phyloP scores from a whole-genome alignment of 2,329 filamentous ascomycete species.

The Fonsecaea erecta region DNA sequence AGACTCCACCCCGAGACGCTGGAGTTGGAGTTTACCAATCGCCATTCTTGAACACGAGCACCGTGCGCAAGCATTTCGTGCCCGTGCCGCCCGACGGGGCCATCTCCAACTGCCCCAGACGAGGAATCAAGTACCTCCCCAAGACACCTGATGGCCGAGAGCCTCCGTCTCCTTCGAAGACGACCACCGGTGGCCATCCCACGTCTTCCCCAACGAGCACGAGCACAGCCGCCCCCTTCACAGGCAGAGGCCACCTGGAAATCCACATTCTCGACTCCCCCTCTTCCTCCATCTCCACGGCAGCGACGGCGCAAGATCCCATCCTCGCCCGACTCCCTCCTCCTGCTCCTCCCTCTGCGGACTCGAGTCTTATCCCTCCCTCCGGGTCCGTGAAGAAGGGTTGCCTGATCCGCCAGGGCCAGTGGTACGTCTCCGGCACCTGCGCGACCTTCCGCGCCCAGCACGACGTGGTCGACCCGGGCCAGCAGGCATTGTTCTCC shows the following conservation, averaged over 20 bases:
- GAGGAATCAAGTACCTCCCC: constrained; percentile 68
- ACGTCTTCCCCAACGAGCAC: constrained; percentile 40
- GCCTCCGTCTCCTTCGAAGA: constrained; percentile 37
- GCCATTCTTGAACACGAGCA: constrained; percentile 52
- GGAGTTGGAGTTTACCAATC: constrained; percentile 20
- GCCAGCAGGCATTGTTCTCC: constrained; percentile 53
- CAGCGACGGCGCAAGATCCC: not conserved
- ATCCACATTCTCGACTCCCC: constrained; percentile 45
- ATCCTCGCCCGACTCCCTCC: too few species aligned
- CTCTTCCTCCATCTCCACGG: not conserved
- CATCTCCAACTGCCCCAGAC: constrained; percentile 65
- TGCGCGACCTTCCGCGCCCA: constrained; percentile 69
- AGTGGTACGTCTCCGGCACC: constrained; percentile 70
- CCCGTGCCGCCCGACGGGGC: constrained; percentile 54
- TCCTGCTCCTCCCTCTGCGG: not conserved
- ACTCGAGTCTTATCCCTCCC: constrained; percentile 34
- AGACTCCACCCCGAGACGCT: too few species aligned
- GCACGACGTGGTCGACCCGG: constrained; percentile 42
- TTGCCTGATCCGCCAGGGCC: constrained; percentile 70
- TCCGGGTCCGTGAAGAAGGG: constrained; percentile 52
- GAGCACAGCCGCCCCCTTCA: constrained; percentile 51
- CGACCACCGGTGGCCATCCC: constrained; percentile 41
- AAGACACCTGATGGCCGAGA: constrained; percentile 49
- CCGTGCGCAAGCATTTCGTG: constrained; percentile 52
- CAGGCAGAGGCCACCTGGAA: constrained; percentile 65